These are phyloP conservation scores for Kingdonia uniflora DNA, from an alignment of 164 flowering plant species.

Conservation along the genomic window DNA sequence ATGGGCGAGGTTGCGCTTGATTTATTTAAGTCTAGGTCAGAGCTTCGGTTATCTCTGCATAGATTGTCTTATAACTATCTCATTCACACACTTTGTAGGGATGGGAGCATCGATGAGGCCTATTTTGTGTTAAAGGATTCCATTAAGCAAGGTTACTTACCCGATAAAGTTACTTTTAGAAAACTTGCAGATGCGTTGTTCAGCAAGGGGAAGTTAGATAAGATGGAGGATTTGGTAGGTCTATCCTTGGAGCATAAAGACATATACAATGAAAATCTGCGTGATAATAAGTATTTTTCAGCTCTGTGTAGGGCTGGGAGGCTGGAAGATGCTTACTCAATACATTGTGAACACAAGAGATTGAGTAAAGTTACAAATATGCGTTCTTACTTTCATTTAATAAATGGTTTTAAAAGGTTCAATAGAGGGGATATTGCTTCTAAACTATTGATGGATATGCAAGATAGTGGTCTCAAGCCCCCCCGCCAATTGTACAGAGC, in stretches of 20 bases:
- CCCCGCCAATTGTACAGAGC: conserved; percentile 25
- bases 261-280: conserved; percentile 24
- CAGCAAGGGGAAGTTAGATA: conserved; percentile 50
- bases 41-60: conserved; percentile 45
- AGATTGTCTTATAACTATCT: conserved; percentile 51
- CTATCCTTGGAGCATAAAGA: conserved; percentile 30
- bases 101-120: conserved; percentile 56
- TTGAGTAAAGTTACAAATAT: conserved; percentile 13
- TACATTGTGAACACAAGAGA: conserved; percentile 26
- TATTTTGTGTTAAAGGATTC: conserved; percentile 40
- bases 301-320: conserved; percentile 44
- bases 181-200: conserved; percentile 53
- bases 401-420: conserved; percentile 31
- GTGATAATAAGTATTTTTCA: conserved; percentile 32
- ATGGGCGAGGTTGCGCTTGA: conserved; percentile 64
- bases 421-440: conserved; percentile 60
- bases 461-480: conserved; percentile 46
- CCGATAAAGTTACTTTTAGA: conserved; percentile 37
- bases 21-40: conserved; percentile 41
- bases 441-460: conserved; percentile 63
- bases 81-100: conserved; percentile 49
- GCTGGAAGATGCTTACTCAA: conserved; percentile 49
- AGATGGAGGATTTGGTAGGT: conserved; percentile 47
- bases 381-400: conserved; percentile 28
- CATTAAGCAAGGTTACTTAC: conserved; percentile 46